Conservation (phyloP, 495 filamentous ascomycete genomes). For the Evernia prunastri region DNA sequence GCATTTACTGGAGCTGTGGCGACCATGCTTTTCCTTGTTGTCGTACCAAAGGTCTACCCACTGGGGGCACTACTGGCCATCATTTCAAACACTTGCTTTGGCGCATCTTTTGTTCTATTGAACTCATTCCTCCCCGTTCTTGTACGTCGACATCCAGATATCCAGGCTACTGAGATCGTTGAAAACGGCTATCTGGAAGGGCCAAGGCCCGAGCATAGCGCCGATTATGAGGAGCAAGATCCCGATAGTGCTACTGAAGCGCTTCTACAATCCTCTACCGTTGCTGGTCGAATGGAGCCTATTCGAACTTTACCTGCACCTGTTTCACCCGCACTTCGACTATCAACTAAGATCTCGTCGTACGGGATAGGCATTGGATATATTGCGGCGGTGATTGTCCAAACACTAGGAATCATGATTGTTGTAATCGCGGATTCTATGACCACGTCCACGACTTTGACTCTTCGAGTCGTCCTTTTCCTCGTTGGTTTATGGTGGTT, state of each 20-base stretch:
- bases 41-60: constrained; percentile 66
- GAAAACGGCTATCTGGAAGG: constrained; percentile 25
- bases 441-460: constrained; percentile 68
- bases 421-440: constrained; percentile 56
- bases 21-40: constrained; percentile 84
- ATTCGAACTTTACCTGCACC: background rate
- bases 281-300: background rate
- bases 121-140: constrained; percentile 80
- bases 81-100: constrained; percentile 83
- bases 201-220: constrained; percentile 18
- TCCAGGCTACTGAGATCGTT: constrained; percentile 25
- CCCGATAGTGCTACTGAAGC: constrained; percentile 40
- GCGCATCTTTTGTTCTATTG: constrained; percentile 76
- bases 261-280: constrained; percentile 26
- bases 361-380: constrained; percentile 90
- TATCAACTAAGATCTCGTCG: constrained; percentile 82
- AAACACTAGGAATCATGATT: constrained; percentile 68
- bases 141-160: constrained; percentile 65
- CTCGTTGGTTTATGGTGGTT: constrained; percentile 94
- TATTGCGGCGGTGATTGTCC: constrained; percentile 70
- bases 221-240: constrained; percentile 15
- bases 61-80: constrained; percentile 79
- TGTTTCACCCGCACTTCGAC: constrained; percentile 57
- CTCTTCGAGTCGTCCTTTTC: constrained; percentile 76
- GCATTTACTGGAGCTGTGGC: constrained; percentile 71